Evolutionary conservation across 1,139 yeast genomes (phyloP), one percentile per base, ranked within the genome.

Genomic region (Eremothecium sinecaudum): DNA sequence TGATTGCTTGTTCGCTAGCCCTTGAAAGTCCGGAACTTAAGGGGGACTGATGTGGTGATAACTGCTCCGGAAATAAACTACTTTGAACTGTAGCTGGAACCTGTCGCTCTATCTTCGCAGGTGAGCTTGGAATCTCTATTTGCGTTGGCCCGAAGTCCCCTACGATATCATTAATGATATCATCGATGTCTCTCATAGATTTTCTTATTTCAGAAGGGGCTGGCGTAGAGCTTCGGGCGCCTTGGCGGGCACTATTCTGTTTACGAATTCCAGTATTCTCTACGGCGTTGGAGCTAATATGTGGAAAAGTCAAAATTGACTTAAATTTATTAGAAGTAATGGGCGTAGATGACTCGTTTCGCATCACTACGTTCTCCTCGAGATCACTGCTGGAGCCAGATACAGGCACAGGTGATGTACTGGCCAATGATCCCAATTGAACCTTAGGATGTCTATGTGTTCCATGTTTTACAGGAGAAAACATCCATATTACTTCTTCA

Each of bases 401-500:
- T 18, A 21, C 30, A 4, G 30, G 21, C 21, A 18, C 17, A n/a
- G 30, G 30, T 3, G 11, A 19, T 7, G 12, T n/a, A 4, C 14
- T 16, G 9, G 43, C 38, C 20, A 45, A 43, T 8, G 33, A 27
- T 2, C 42, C 33, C 27, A 38, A 38, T 18, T 32, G 24, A n/a
- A n/a, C 9, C 24, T 14, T 8, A 7, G 10, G 9, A 26, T 15
- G 19, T 15, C n/a, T n/a, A n/a, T n/a, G n/a, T n/a, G n/a, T n/a
- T n/a, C n/a, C n/a, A 22, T 2, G 41, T 19, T 41, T 38, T 2
- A 26, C 29, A 2, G 59, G 59, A 7, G 51, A 46, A 27, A 48
- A 50, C 21, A 42, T 43, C 60, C 60, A 55, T 6, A 54, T 46
- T 3, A 55, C 58, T 35, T 52, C 51, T 32, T 50, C 53, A 11